phyloP scores from a whole-genome alignment of 2,329 filamentous ascomycete genomes.

The Trichophyton benhamiae region DNA sequence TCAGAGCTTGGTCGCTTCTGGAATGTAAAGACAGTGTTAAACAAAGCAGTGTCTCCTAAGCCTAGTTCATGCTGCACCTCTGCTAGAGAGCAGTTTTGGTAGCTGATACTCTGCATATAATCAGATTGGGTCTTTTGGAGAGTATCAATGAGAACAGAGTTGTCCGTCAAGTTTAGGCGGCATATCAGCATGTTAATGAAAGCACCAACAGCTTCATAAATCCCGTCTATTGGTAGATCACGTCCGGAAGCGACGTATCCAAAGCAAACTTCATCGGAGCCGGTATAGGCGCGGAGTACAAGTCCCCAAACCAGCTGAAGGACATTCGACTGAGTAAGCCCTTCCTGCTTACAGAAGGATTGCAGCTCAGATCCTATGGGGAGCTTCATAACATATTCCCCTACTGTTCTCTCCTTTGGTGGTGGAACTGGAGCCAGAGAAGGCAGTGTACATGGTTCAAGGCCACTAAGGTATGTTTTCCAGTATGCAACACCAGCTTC shows the following conservation, averaged over 20 bases:
- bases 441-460: conserved; percentile 23
- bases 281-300: conserved; percentile 25
- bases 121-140: conserved; percentile 36
- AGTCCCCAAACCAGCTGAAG: conserved; percentile 45
- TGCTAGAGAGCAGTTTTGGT: conserved; percentile 41
- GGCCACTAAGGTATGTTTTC: conserved; percentile 24
- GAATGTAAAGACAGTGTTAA: conserved; percentile 33
- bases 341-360: conserved; percentile 11
- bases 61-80: conserved; percentile 35
- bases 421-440: conserved; percentile 7
- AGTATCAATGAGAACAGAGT: conserved; percentile 27
- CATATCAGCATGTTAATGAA: conserved; percentile 47
- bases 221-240: conserved; percentile 26
- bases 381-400: conserved; percentile 10
- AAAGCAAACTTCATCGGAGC: conserved; percentile 29
- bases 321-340: conserved; percentile 33
- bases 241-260: conserved; percentile 31
- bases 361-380: conserved; percentile 9
- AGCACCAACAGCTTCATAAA: conserved; percentile 29
- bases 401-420: conserved; percentile 1
- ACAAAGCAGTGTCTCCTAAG: conserved; percentile 25
- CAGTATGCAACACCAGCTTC: conserved; percentile 23
- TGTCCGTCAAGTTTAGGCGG: conserved; percentile 30
- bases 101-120: conserved; percentile 35
- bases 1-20: conserved; percentile 24